Evolutionary conservation across 768 basidiomycete species (phyloP).

Genomic region (Rhodosporidiobolus sp.): DNA sequence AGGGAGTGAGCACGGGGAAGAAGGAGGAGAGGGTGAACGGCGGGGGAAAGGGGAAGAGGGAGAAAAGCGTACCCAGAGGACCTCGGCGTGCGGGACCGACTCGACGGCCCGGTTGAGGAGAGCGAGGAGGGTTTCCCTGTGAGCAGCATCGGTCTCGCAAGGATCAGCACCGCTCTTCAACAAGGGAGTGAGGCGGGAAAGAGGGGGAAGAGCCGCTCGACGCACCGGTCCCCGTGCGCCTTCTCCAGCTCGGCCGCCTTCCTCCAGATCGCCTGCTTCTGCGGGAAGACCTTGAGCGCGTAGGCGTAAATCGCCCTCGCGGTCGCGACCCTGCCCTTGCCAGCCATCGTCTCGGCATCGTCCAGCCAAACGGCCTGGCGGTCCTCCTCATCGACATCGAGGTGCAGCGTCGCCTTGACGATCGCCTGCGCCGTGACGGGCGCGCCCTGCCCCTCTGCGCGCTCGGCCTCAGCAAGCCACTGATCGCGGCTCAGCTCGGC

Average conservation of each 20-base stretch:
- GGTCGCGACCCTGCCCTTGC: constrained; percentile 70
- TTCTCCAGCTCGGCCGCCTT: constrained; percentile 91
- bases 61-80: constrained; percentile 63
- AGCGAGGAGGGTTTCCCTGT: constrained; percentile 72
- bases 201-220: constrained; percentile 24
- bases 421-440: constrained; percentile 88
- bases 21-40: background rate
- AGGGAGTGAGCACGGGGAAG: background rate
- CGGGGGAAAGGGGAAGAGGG: too few species aligned
- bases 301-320: constrained; percentile 86
- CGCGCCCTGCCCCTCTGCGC: constrained; percentile 79
- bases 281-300: constrained; percentile 85
- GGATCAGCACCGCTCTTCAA: background rate
- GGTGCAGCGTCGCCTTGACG: constrained; percentile 84
- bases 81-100: constrained; percentile 91
- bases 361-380: constrained; percentile 81
- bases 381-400: constrained; percentile 95
- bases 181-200: background rate
- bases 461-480: constrained; percentile 93
- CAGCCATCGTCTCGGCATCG: constrained; percentile 80
- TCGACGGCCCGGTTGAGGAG: constrained; percentile 78
- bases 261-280: constrained; percentile 78
- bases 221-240: constrained; percentile 74
- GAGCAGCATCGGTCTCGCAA: background rate
- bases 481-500: constrained; percentile 85